These are phyloP conservation scores for Curvularia sp. DNA, from an alignment of 2,329 filamentous ascomycete genomes.

Conservation along the genomic window DNA sequence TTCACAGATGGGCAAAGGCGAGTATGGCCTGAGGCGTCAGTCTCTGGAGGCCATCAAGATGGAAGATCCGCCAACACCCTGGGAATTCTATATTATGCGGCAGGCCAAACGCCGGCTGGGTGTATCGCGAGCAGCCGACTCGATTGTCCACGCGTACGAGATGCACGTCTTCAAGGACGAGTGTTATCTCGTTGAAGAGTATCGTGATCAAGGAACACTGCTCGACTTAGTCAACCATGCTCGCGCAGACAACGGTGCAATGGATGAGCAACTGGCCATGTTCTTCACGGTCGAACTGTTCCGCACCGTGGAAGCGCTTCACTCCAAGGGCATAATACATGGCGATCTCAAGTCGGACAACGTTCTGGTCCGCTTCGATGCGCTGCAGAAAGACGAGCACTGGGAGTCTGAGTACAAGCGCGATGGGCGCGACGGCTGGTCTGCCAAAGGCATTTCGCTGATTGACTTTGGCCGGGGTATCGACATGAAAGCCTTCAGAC, in stretches of 20 bases:
- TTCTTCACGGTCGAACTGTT: slow-evolving; percentile 93
- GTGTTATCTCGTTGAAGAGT: slow-evolving; percentile 87
- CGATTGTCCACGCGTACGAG: slow-evolving; percentile 83
- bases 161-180: slow-evolving; percentile 92
- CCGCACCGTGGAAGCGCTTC: slow-evolving; percentile 86
- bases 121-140: slow-evolving; percentile 73
- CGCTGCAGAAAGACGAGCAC: slow-evolving; percentile 51
- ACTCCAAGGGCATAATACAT: slow-evolving; percentile 80
- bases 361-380: slow-evolving; percentile 83
- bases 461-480: slow-evolving; percentile 96
- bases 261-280: slow-evolving; percentile 93
- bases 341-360: slow-evolving; percentile 97
- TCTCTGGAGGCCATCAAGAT: slow-evolving; percentile 88
- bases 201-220: slow-evolving; percentile 85
- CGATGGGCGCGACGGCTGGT: slow-evolving; percentile 80
- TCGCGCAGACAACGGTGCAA: slow-evolving; percentile 72
- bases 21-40: slow-evolving; percentile 64
- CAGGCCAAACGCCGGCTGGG: slow-evolving; percentile 79
- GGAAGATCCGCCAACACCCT: slow-evolving; percentile 84
- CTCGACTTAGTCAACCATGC: slow-evolving; percentile 94
- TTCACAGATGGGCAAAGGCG: slow-evolving; percentile 68
- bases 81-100: slow-evolving; percentile 97
- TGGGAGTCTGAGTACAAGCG: slow-evolving; percentile 72
- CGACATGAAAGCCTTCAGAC: slow-evolving; percentile 84
- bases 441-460: slow-evolving; percentile 76